Base-by-base conservation (phyloP, 2,329 filamentous ascomycete genomes). In the Geosmithia putterillii region DNA sequence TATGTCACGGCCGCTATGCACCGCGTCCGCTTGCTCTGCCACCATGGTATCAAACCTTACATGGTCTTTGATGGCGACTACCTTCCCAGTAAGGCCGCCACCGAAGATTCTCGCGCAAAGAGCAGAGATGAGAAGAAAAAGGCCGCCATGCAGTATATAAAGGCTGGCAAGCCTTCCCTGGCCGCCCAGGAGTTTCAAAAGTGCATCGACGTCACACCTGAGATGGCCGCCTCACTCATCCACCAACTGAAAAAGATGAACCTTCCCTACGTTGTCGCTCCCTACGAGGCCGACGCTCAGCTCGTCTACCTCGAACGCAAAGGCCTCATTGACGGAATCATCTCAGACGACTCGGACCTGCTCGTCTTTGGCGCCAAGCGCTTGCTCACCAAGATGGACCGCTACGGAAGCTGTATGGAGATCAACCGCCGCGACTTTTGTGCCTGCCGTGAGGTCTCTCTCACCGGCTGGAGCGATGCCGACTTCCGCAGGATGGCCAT, bases 281-380 rank as follows among this genome's bases (percentile, higher is more conserved):
- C 92, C 0, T 98, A 95, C 63, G 92, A 98, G 68, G 92, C 92
- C 40, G 92, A 98, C 61, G 83, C 90, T n/a, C 90, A 98, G 61
- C 73, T 98, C 53, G 89, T 88, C 21, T 98, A 96, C 57, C 73
- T 98, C 34, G 92, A 98, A 63, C 80, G 81, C 41, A 76, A 86
- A 46, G 90, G 90, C 1, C 68, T 89, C 42, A 83, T 95, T 52
- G 69, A 81, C 51, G 94, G 87, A 21, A 94, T 98, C 49, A 67
- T 98, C 32, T 95, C 92, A 0, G 92, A 98, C 58, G 92, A 98
- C 60, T 98, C 92, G 0, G 92, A 98, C 64, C 70, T 98, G 45
- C 69, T 98, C 28, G 92, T 98, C 0, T 98, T 98, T 53, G 92
- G 92, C 15, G 89, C 89, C 20, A 90, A 87, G 61, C 78, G 86